Evolutionary conservation across 257 asterid species (phyloP), one percentile per base, ranked within the genome.

Genomic region (Salvia hispanica): DNA sequence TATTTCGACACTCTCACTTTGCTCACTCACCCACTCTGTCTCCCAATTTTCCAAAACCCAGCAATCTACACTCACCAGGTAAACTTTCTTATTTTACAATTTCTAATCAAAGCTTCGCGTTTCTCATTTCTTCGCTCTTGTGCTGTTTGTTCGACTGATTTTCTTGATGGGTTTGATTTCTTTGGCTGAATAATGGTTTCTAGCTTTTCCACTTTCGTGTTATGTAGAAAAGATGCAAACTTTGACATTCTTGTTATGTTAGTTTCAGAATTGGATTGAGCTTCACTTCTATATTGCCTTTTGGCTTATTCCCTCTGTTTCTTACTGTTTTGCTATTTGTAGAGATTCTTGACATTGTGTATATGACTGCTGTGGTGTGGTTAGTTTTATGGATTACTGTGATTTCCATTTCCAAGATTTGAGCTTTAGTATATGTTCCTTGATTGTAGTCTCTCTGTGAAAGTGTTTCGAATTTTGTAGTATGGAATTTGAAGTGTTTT

Each of bases 41-140:
- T 8, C 45, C 67, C 43, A 33, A 11, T 28, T 62, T 8, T 42
- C 54, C 56, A 39, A 58, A 66, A 54, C 21, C 73, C 74, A 70
- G 56, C 55, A 56, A 54, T 63, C 79, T 9, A 39, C 62, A 14
- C 25, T 46, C 0, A 37, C 28, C 36, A 60, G 75, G 81, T 77
- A 50, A 62, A 11, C 2, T 56, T 75, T 16, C 48, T 57, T 25
- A n/a, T 45, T 13, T 61, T n/a, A 12, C 61, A 34, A 4, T 28
- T 44, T 52, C 10, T 10, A 37, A 7, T 43, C 9, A 3, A 16
- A 11, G 52, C 7, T 3, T 63, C 51, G 52, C 21, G 21, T 5
- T 39, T 7, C 5, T 25, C 2, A n/a, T 18, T 1, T 46, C n/a
- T 31, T 16, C 37, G 37, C 37, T 47, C 15, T 39, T 14, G 1